Conservation (phyloP, 73 alveolate species). For the Uronychia binucleata region DNA sequence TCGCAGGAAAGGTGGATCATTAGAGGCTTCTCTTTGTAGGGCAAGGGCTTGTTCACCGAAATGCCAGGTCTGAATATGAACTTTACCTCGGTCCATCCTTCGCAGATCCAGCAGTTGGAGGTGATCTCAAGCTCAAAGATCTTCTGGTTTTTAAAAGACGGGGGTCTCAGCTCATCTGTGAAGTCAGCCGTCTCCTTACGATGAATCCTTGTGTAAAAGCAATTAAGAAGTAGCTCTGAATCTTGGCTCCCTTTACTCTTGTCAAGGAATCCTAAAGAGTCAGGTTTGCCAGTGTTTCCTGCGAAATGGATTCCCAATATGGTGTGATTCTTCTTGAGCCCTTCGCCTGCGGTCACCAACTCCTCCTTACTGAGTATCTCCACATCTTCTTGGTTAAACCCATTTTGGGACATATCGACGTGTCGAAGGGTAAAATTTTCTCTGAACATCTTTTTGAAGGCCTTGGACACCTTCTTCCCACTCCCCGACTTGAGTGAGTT, state of each 20-base stretch:
- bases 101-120: slow-evolving; percentile 90
- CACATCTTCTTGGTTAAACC: slow-evolving; percentile 36
- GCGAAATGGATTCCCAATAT: slow-evolving; percentile 58
- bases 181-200: background rate
- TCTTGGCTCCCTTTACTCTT: background rate
- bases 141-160: background rate
- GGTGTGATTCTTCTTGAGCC: slow-evolving; percentile 46
- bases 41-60: background rate
- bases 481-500: slow-evolving; percentile 30
- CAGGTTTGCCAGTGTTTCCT: slow-evolving; percentile 56
- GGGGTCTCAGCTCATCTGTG: background rate
- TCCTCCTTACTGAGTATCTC: slow-evolving; percentile 27
- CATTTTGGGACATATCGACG: slow-evolving; percentile 47
- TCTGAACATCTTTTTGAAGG: slow-evolving; percentile 16
- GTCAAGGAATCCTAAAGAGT: slow-evolving; percentile 50
- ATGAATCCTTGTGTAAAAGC: background rate
- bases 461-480: background rate
- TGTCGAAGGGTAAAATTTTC: slow-evolving; percentile 43
- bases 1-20: slow-evolving; percentile 5
- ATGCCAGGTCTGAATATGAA: slow-evolving; percentile 58
- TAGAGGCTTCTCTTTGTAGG: slow-evolving; percentile 1
- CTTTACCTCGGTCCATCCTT: slow-evolving; percentile 90
- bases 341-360: slow-evolving; percentile 23
- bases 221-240: background rate
- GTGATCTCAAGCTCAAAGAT: background rate